Evolutionary conservation across 2,329 filamentous ascomycete species (phyloP), one percentile per base, ranked within the genome.

Genomic region (Penicillium olsonii): DNA sequence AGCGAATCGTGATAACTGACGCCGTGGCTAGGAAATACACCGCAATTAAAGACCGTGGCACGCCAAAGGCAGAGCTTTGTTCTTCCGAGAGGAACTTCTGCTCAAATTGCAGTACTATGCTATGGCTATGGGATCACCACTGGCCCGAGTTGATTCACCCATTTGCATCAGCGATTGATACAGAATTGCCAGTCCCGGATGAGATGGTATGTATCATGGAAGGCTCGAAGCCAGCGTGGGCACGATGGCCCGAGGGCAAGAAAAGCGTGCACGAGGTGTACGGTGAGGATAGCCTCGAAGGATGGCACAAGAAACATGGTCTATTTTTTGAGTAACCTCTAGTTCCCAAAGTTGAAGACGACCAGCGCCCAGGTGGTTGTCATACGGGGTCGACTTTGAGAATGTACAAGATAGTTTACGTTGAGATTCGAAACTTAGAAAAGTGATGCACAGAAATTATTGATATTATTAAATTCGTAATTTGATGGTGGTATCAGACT

Each of bases 121-220:
- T 77, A 5, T 77, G 75, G 75, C 55, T 78, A 4, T 77, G 72
- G 71, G 75, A 78, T 56, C 61, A 68, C 17, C 65, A 71, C 14
- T 78, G 74, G 74, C 75, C 75, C 0, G 74, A 78, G 52, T 46
- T 78, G 44, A 75, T 77, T 42, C 76, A 78, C 59, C 76, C 75
- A 1, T 78, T 78, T 63, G 74, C 75, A 4, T 73, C 74, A 8
- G 76, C 75, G 17, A 77, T 78, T 53, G 76, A 78, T 61, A 75
- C 72, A 4, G 70, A 75, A 24, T 48, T 78, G 48, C 72, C 73
- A 0, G 64, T 63, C 27, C 73, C 74, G 1, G 70, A 74, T 19
- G 72, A 76, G 57, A 77, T 78, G 75, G 70, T 76, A 26, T 78
- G 75, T 55, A 64, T 77, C 22, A 68, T 71, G 65, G 68, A 53